phyloP scores from a whole-genome alignment of 2,329 filamentous ascomycete species.

The Sphaceloma murrayae region DNA sequence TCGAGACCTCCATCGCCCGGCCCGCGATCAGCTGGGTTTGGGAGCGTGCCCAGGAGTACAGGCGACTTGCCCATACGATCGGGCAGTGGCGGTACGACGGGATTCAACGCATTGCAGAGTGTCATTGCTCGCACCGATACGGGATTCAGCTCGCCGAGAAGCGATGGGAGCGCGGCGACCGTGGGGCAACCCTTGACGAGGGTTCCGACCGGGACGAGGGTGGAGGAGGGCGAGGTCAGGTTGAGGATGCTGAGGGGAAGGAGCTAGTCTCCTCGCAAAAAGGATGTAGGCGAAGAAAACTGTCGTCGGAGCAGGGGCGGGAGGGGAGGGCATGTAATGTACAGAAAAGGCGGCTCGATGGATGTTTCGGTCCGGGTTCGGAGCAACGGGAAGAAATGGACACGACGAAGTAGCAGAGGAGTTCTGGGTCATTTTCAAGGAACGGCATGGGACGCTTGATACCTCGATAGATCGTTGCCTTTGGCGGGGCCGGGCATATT shows the following conservation, averaged over 20 bases:
- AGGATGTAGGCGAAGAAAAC: too few relatives aligned
- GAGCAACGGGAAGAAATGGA: neutral
- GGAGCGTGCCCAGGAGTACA: slow-evolving; percentile 19
- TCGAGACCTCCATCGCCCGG: slow-evolving; percentile 34
- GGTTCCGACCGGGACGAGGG: neutral
- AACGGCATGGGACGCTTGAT: neutral
- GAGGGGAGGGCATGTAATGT: neutral
- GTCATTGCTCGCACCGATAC: neutral
- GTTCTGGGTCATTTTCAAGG: neutral
- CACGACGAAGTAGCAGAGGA: neutral
- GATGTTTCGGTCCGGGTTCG: too few relatives aligned
- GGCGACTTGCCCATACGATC: slow-evolving; percentile 24
- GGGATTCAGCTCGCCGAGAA: slow-evolving; percentile 11
- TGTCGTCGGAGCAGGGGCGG: neutral
- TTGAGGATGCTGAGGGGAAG: slow-evolving; percentile 15
- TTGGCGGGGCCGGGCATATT: too few relatives aligned
- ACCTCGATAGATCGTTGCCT: slow-evolving; percentile 8
- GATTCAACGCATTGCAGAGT: slow-evolving; percentile 1
- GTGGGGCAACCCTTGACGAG: slow-evolving; percentile 4
- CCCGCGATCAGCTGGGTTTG: neutral
- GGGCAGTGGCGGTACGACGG: slow-evolving; percentile 22
- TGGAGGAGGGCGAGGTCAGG: slow-evolving; percentile 13
- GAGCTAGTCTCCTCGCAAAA: too few relatives aligned
- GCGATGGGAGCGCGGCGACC: slow-evolving; percentile 8
- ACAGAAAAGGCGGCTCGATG: neutral